Evolutionary conservation across 345 rosid genomes (phyloP), one percentile per base, ranked within the genome.

Genomic region (Arabis hirsuta): DNA sequence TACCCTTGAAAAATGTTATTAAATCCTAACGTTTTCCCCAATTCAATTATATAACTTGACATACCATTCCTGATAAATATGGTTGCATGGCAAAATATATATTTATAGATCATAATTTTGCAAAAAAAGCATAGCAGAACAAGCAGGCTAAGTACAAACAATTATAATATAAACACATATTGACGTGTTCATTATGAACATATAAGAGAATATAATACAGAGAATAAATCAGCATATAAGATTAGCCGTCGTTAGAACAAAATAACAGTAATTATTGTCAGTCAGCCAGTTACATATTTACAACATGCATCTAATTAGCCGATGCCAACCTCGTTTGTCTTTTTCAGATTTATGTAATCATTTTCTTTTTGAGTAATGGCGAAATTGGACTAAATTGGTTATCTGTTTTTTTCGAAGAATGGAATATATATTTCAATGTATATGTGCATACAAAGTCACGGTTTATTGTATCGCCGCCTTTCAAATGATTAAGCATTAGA

Each of bases 401-500:
- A 44, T 43, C 4, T 9, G 29, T 8, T 36, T 36, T 9, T 36
- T 36, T 3, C 7, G 10, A 36, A 36, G 41, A 36, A 36, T 36
- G 13, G 43, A 22, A 19, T 38, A 73, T 7, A 39, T 34, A 19
- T 50, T 29, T 16, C 12, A 27, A 38, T 22, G 43, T 65, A 36
- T 31, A 53, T 59, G 22, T 59, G 43, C 26, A 43, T 58, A 60
- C 20, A 62, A 56, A 73, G 59, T 57, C 60, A 58, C 26, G 60
- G 60, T 65, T 36, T 8, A 36, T 8, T 36, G 48, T 58, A 43
- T 58, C 68, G 62, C 68, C 67, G 73, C 69, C 73, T 60, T 61
- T 29, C 58, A 67, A 74, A 74, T 74, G 57, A 74, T 74, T 74
- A 73, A 22, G 6, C 24, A 53, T 52, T 50, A 24, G 67, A 60